Percentiles rank a stretch among this genome's conserved stretches.
Evolutionary conservation across 495 filamentous ascomycete species (phyloP).

Genomic region (Hypomontagnella submonticulosa): DNA sequence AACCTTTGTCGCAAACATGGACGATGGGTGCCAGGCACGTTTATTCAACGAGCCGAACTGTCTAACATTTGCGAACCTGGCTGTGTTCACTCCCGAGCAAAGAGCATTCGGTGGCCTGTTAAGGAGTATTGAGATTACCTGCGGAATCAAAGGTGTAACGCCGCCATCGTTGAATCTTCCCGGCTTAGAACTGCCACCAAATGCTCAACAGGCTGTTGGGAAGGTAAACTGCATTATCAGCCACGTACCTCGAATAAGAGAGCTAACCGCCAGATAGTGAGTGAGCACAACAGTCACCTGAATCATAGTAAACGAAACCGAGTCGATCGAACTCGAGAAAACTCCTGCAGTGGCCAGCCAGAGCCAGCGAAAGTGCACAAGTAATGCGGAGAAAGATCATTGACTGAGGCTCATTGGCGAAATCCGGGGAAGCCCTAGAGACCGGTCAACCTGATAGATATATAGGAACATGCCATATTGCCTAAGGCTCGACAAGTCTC

Average conservation of each 20-base stretch:
- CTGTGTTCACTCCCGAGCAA: slow-evolving; percentile 53
- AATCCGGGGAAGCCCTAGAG: neutral
- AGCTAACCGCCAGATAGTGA: slow-evolving; percentile 23
- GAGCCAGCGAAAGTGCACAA: neutral
- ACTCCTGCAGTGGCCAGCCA: neutral
- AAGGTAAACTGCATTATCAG: slow-evolving; percentile 15
- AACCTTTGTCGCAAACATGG: slow-evolving; percentile 51
- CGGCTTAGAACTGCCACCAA: slow-evolving; percentile 38
- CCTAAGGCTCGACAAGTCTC: slow-evolving; percentile 4
- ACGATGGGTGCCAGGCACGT: slow-evolving; percentile 53
- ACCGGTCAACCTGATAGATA: slow-evolving; percentile 1
- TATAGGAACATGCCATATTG: slow-evolving; percentile 20
- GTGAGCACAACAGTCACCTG: neutral
- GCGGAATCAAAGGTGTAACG: slow-evolving; percentile 45
- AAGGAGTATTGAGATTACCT: slow-evolving; percentile 52
- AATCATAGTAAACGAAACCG: neutral
- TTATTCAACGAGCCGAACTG: slow-evolving; percentile 54
- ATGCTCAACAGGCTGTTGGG: slow-evolving; percentile 40
- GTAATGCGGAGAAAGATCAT: slow-evolving; percentile 9
- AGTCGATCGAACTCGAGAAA: neutral
- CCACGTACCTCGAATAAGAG: slow-evolving; percentile 10
- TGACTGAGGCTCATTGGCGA: slow-evolving; percentile 16
- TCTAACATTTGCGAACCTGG: slow-evolving; percentile 51
- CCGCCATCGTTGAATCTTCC: slow-evolving; percentile 43
- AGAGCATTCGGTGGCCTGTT: slow-evolving; percentile 50